Percentiles rank a stretch among this genome's conserved stretches.
Evolutionary conservation across 306 rosid species (phyloP).

Genomic region (Hylodesmum podocarpum): DNA sequence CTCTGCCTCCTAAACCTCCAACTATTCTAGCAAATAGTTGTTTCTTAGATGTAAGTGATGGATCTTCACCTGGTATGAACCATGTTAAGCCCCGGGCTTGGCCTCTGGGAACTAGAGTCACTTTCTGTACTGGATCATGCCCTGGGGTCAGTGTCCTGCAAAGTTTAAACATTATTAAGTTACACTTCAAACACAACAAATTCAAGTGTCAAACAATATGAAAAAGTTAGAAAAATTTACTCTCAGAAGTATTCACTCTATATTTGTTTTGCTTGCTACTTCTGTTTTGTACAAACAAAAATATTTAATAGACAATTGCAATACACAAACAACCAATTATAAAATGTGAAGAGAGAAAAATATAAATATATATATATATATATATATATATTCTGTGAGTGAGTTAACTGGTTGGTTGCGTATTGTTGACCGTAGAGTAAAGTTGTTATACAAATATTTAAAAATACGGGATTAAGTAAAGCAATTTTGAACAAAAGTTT

Average conservation of each 20-base stretch:
- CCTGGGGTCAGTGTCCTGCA: slow-evolving; percentile 64
- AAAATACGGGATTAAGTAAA: too few relatives aligned
- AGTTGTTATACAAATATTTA: too few relatives aligned
- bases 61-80: slow-evolving; percentile 77
- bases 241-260: not conserved
- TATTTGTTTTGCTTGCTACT: not conserved
- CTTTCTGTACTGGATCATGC: slow-evolving; percentile 81
- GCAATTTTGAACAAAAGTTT: not conserved
- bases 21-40: slow-evolving; percentile 77
- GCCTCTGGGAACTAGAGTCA: slow-evolving; percentile 68
- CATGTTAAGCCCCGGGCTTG: slow-evolving; percentile 75
- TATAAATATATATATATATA: too few relatives aligned
- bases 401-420: too few relatives aligned
- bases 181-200: not conserved
- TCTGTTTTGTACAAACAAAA: not conserved
- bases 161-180: not conserved
- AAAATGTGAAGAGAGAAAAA: too few relatives aligned
- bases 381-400: too few relatives aligned
- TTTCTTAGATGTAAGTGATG: slow-evolving; percentile 58
- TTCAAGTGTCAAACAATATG: not conserved
- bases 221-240: not conserved
- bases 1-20: slow-evolving; percentile 76
- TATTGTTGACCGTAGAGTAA: too few relatives aligned
- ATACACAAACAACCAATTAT: too few relatives aligned
- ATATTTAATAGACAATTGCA: too few relatives aligned